Base-by-base conservation (phyloP, 371 early-diverging fungal species). In the Dichotomocladium elegans region DNA sequence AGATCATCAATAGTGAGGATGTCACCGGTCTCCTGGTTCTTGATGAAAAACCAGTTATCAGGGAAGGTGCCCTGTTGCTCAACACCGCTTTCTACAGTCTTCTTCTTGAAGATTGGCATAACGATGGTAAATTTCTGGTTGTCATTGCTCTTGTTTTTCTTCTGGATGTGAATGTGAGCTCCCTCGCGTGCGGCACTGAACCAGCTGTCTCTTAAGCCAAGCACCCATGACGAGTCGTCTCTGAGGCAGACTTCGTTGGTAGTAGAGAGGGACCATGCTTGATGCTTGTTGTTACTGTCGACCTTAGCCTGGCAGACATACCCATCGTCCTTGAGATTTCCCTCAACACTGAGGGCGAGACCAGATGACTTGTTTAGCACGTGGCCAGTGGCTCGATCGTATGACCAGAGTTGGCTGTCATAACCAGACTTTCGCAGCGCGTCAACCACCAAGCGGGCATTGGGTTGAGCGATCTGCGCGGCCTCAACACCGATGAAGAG, bases 21-120 rank as follows among this genome's bases (percentile, higher is more conserved):
- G 4, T 71, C 57, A 34, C 70, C 68, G 9, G 64, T 68, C 12
- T 70, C 73, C 56, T 57, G 84, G 68, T 72, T 78, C 61, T 81
- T 84, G 59, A 84, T 70, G 58, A 81, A 84, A 68, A 84, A 82
- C 72, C 77, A 81, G 33, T 75, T 74, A 19, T 66, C 63, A 30
- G 84, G 84, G 67, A 84, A 84, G 41, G 69, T 58, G 28, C 64
- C 63, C 10, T 47, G 46, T 37, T 68, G 64, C 30, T 53, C 55
- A 27, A 31, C 51, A 27, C 58, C 51, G 11, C 41, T 29, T 22
- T 47, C 47, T 11, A 51, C 50, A 1, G 50, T 45, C 9, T 52
- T 47, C 31, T 67, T 73, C 29, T 68, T 75, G 55, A 69, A 64
- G 14, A 75, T 42, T 26, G 76, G 76, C n/a, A 75, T 53, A 19